Evolutionary conservation across 2,329 filamentous ascomycete genomes (phyloP).

Genomic region (Apiospora sp.): DNA sequence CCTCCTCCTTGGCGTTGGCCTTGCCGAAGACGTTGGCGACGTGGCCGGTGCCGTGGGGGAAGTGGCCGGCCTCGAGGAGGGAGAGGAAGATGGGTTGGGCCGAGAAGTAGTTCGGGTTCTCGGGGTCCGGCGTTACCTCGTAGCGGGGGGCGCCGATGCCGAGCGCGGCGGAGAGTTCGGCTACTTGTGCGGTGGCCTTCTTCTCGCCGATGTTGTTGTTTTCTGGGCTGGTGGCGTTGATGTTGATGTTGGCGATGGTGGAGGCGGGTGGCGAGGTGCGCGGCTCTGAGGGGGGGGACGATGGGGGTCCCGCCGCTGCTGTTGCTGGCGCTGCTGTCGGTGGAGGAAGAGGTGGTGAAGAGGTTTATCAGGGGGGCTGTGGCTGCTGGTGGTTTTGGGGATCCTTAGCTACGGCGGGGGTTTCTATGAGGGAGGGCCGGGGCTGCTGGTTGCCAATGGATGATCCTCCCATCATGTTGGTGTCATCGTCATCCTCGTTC

Average conservation of each 20-base stretch:
- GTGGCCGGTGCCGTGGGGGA: constrained; percentile 28
- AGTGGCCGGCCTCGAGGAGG: constrained; percentile 25
- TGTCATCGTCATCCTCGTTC: neutral
- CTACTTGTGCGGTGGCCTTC: constrained; percentile 37
- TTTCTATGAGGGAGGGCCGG: neutral
- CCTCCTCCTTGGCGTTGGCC: constrained; percentile 43
- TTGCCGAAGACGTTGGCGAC: constrained; percentile 28
- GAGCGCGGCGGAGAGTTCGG: constrained; percentile 44
- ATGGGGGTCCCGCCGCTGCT: constrained; percentile 10
- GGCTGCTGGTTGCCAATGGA: neutral
- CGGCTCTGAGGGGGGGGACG: neutral
- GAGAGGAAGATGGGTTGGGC: constrained; percentile 45
- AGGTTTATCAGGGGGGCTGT: neutral
- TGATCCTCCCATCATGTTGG: neutral
- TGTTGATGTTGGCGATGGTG: constrained; percentile 14
- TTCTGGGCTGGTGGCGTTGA: neutral
- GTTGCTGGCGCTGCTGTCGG: neutral
- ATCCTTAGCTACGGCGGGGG: neutral
- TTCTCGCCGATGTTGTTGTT: neutral
- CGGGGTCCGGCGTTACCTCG: constrained; percentile 34
- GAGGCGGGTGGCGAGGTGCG: constrained; percentile 16
- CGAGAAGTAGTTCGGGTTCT: constrained; percentile 42
- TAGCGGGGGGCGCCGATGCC: constrained; percentile 47
- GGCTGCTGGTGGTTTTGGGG: neutral
- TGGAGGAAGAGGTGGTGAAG: neutral